Conservation (phyloP, 148 eudicot species). For the Rhododendron ferrugineum region DNA sequence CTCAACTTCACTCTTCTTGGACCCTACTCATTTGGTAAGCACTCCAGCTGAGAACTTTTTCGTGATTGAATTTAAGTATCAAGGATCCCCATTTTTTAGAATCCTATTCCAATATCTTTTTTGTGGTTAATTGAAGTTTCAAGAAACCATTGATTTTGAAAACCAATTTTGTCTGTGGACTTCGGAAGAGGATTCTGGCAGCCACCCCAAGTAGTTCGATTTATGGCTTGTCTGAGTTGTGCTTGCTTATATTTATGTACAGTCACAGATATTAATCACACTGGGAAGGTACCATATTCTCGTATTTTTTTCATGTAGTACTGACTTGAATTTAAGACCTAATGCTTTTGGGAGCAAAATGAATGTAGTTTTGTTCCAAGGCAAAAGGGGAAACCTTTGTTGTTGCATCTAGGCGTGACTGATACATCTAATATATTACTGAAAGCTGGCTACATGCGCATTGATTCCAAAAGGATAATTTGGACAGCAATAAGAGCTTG, state of each 20-base stretch:
- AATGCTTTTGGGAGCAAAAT: background rate
- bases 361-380: background rate
- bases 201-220: background rate
- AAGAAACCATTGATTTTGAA: background rate
- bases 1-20: constrained; percentile 81
- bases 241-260: background rate
- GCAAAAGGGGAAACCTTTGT: background rate
- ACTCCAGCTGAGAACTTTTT: constrained; percentile 2
- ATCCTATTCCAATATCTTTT: background rate
- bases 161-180: background rate
- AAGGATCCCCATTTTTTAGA: background rate
- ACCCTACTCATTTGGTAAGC: constrained; percentile 61
- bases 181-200: background rate
- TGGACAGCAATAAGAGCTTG: background rate
- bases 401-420: background rate
- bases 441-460: background rate
- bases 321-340: background rate
- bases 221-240: background rate
- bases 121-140: background rate
- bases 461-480: background rate
- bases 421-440: background rate
- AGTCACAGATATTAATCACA: background rate
- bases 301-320: background rate
- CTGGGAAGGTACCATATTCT: background rate
- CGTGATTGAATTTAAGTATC: background rate